These are phyloP conservation scores for Rosa multiflora DNA, from an alignment of 306 rosid genomes.

Conservation along the genomic window DNA sequence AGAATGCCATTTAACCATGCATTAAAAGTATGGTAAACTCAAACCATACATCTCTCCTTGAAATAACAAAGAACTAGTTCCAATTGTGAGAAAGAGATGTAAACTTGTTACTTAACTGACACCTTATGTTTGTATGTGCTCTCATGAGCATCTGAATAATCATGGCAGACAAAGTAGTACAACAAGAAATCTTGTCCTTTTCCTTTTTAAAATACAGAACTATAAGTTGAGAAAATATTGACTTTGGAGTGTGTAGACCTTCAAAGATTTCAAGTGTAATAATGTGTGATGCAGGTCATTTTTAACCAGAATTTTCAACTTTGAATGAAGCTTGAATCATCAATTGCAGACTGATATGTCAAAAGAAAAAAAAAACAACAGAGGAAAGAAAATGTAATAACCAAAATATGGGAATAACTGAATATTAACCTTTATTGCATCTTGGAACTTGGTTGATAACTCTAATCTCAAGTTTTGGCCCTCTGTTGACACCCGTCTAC, in stretches of 20 bases:
- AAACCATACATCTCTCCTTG: background rate
- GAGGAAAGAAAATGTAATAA: background rate
- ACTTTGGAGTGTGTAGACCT: background rate
- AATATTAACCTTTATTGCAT: slow-evolving; percentile 80
- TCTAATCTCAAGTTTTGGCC: slow-evolving; percentile 91
- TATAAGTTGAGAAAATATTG: background rate
- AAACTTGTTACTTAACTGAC: slow-evolving; percentile 1
- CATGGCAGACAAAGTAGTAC: background rate
- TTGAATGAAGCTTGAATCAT: background rate
- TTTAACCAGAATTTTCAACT: background rate
- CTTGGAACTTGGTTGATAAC: slow-evolving; percentile 85
- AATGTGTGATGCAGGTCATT: background rate
- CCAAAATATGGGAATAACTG: background rate
- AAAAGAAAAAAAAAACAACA: background rate
- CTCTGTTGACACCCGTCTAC: slow-evolving; percentile 89
- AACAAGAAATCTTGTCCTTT: background rate
- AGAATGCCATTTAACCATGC: background rate
- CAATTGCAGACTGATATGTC: background rate
- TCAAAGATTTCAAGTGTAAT: background rate
- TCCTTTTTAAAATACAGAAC: background rate
- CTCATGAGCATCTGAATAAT: background rate
- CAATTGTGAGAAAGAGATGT: background rate
- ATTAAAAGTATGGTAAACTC: background rate
- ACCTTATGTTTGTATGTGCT: background rate
- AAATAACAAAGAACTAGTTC: background rate